Conservation (phyloP, 148 eudicot genomes). For the Rhododendron simsii region DNA sequence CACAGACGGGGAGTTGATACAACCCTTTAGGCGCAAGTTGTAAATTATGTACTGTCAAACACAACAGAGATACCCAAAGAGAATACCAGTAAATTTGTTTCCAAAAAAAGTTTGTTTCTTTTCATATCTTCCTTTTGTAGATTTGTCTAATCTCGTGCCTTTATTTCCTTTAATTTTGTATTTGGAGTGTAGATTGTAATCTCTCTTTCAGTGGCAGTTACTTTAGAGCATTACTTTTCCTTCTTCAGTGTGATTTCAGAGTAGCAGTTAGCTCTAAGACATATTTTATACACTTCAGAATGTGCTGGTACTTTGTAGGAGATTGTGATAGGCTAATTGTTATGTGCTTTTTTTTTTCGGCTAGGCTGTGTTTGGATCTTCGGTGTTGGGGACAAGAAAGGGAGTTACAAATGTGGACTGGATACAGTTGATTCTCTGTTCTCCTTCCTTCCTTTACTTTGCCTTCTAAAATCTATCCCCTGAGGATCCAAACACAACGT, state of each 20-base stretch:
- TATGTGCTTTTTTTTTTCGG: not conserved
- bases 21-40: conserved; percentile 1
- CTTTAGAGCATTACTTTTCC: not conserved
- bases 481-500: not conserved
- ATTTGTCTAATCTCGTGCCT: not conserved
- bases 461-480: not conserved
- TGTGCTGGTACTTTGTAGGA: not conserved
- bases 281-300: not conserved
- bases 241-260: not conserved
- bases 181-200: not conserved
- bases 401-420: not conserved
- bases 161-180: not conserved
- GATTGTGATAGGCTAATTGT: not conserved
- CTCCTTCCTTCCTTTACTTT: not conserved
- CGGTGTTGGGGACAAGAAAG: not conserved
- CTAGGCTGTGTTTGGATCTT: not conserved
- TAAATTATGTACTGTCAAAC: not conserved
- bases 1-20: not conserved
- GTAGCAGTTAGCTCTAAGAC: not conserved
- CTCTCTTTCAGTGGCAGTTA: not conserved
- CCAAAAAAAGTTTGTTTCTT: not conserved
- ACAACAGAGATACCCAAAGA: not conserved
- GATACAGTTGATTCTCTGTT: not conserved
- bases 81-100: not conserved
- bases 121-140: not conserved